phyloP scores from a whole-genome alignment of 208 protist species.

The Endotrypanum monterogeii region DNA sequence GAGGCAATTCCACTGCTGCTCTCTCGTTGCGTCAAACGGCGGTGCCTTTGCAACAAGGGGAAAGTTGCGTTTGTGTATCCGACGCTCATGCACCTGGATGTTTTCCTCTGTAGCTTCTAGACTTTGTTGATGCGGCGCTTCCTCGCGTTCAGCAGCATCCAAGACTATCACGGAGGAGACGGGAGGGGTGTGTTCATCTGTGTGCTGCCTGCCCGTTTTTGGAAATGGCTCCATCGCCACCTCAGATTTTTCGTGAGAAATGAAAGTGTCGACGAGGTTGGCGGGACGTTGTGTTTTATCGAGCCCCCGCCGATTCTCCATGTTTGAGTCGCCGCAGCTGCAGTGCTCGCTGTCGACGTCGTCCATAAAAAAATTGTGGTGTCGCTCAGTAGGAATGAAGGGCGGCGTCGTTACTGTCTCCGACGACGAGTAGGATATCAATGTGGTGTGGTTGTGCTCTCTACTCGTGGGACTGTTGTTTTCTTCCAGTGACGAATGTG shows the following conservation, averaged over 20 bases:
- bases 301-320: not conserved
- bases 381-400: slow-evolving; percentile 32
- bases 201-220: not conserved
- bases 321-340: not conserved
- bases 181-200: not conserved
- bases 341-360: slow-evolving; percentile 12
- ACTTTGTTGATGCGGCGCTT: not conserved
- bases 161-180: not conserved
- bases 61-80: slow-evolving; percentile 7
- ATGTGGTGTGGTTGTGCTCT: not conserved
- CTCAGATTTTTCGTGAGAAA: not conserved
- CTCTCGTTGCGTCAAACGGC: slow-evolving; percentile 13
- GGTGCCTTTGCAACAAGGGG: slow-evolving; percentile 16
- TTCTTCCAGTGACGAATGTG: not conserved
- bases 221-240: not conserved
- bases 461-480: not conserved
- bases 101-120: not conserved
- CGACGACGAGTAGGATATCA: not conserved
- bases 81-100: not conserved
- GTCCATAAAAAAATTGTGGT: slow-evolving; percentile 42
- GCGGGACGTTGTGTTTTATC: not conserved
- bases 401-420: slow-evolving; percentile 31
- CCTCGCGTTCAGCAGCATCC: not conserved
- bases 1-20: slow-evolving; percentile 15
- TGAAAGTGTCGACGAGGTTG: slow-evolving; percentile 5